Base-by-base conservation (phyloP, 768 basidiomycete species). In the Megacollybia marginata region DNA sequence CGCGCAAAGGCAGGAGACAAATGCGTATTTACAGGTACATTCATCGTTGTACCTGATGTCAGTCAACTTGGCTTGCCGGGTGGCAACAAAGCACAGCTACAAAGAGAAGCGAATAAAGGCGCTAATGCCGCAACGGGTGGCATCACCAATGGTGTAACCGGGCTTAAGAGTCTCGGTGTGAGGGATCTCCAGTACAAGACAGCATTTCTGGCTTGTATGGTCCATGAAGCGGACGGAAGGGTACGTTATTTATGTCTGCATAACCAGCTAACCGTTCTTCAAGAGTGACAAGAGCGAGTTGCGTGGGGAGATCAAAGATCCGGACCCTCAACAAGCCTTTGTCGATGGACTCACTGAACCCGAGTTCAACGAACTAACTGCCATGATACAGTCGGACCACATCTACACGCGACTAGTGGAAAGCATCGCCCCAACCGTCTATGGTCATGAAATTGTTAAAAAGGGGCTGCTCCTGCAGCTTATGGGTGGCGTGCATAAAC, bases 1-100 rank as follows among this genome's bases (percentile, higher is more conserved):
- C 83, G 92, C n/a, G 95, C 95, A 11, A 99, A 99, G 64, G 96
- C 96, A 2, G 96, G 96, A 58, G 96, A 99, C 67, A 97, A 96
- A 66, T 96, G 92, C 63, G 88, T 95, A 46, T 98, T 99, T 64
- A 96, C 92, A 5, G 96, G 96, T 16, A 89, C 92, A 0, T 98
- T 99, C 69, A 94, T 98, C 58, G 95, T 98, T 48, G 94, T 99
- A 1, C 96, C 96, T 4, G 96, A 99, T 68, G 95, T 98, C 46
- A 88, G 92, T 54, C 94, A 96, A 64, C 79, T 99, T 16, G 92
- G 94, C 2, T 67, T 98, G 13, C 94, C 94, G 1, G 96, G 96
- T 13, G 94, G 96, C 23, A 95, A 92, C 64, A 82, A 83, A 54
- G 85, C 93, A 0, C 83, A 95, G 65, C 76, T 98, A 53, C 88